These are phyloP conservation scores for Arachis stenosperma DNA, from an alignment of 306 rosid species.

Conservation along the genomic window DNA sequence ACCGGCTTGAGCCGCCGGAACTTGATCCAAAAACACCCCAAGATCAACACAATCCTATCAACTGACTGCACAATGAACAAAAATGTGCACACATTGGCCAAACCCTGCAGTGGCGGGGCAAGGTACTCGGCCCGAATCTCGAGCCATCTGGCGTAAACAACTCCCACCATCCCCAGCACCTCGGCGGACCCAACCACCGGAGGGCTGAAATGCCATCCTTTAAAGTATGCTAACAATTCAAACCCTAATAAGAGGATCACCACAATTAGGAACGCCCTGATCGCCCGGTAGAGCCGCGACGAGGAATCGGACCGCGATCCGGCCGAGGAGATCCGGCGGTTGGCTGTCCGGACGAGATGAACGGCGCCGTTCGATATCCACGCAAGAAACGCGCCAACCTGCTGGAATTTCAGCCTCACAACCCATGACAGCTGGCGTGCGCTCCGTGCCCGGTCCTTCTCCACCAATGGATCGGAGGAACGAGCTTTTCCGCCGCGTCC, in stretches of 20 bases:
- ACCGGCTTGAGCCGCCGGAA: constrained; percentile 72
- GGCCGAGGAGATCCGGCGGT: constrained; percentile 63
- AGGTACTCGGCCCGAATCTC: constrained; percentile 67
- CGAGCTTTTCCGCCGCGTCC: background rate
- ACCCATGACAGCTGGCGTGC: constrained; percentile 90
- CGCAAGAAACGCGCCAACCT: constrained; percentile 60
- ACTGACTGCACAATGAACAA: constrained; percentile 86
- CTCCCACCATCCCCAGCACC: constrained; percentile 62
- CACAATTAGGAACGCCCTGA: constrained; percentile 64
- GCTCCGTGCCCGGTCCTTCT: constrained; percentile 70
- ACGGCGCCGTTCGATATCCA: constrained; percentile 50
- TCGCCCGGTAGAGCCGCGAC: constrained; percentile 68
- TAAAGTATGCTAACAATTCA: constrained; percentile 86
- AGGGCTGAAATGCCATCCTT: constrained; percentile 94
- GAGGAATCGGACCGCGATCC: constrained; percentile 60
- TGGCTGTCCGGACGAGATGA: constrained; percentile 64
- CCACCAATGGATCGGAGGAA: constrained; percentile 51
- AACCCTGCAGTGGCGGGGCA: constrained; percentile 85
- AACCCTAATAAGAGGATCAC: constrained; percentile 62
- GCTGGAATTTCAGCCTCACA: constrained; percentile 67
- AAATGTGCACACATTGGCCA: constrained; percentile 76
- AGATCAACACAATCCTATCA: constrained; percentile 75
- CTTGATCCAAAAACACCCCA: constrained; percentile 97
- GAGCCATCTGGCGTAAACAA: constrained; percentile 73
- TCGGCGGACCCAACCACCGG: constrained; percentile 73